phyloP scores from a whole-genome alignment of 2,329 filamentous ascomycete genomes.

The Pseudopithomyces maydicus region DNA sequence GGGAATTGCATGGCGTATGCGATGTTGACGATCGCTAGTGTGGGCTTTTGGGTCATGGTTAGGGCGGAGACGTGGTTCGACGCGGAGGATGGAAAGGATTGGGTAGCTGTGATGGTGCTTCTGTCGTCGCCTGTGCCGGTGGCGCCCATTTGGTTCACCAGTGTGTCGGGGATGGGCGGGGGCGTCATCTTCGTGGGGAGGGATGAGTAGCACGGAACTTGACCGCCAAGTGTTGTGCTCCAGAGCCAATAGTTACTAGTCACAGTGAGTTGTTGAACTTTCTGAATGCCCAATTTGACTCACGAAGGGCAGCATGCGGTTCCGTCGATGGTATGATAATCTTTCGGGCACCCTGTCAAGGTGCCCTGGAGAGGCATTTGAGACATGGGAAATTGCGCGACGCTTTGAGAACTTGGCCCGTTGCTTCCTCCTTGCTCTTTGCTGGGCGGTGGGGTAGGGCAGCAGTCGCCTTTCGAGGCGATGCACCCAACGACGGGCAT shows the following conservation, averaged over 20 bases:
- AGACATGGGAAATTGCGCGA: conserved; percentile 14
- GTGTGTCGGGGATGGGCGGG: conserved; percentile 19
- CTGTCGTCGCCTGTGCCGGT: background rate
- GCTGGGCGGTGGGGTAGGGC: conserved; percentile 13
- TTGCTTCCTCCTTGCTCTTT: conserved; percentile 1
- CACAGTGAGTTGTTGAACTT: background rate
- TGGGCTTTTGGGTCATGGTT: conserved; percentile 20
- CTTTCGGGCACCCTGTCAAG: conserved; percentile 20
- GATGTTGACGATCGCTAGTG: conserved; percentile 27
- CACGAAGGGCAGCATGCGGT: conserved; percentile 28
- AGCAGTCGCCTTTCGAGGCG: conserved; percentile 22
- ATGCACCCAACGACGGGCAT: conserved; percentile 25
- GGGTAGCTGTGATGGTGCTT: background rate
- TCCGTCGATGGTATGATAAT: conserved; percentile 24
- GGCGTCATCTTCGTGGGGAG: conserved; percentile 10
- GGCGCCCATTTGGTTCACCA: background rate
- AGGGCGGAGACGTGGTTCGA: background rate
- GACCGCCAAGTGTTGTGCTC: conserved; percentile 28
- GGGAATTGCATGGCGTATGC: conserved; percentile 36
- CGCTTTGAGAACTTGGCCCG: background rate
- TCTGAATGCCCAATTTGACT: background rate
- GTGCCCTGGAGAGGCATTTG: conserved; percentile 13
- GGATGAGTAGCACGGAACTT: conserved; percentile 33
- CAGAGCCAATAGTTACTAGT: conserved; percentile 23
- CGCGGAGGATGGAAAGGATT: background rate